Base-by-base conservation (phyloP, 352 stramenopile species). In the Peronosclerospora sorghi region DNA sequence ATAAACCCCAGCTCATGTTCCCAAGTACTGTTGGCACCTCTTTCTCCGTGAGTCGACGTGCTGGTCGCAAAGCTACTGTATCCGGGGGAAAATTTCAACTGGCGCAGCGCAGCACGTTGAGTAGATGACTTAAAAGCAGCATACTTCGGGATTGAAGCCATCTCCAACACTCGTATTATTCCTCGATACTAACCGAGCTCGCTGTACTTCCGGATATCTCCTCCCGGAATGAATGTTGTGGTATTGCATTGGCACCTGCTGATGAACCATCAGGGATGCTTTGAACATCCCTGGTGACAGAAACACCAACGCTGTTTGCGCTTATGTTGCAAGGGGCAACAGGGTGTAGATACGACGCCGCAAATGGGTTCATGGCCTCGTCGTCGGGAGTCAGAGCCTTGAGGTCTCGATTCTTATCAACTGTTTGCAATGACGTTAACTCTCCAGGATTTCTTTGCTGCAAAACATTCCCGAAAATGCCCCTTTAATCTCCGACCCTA, bases 91-190 rank as follows among this genome's bases (percentile, higher is more conserved):
- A n/a, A n/a, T n/a, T n/a, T n/a, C n/a, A 23, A 26, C 21, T 26
- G 21, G 12, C 47, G 53, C 12, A 52, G 45, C 2, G 57, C 36
- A 20, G 51, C 56, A 1, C 56, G 43, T 32, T 65, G 44, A 48
- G 58, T 36, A 18, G 69, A 74, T 5, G 73, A 65, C 55, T 78
- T 81, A 46, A 83, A 85, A 0, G 70, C 73, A 2, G 69, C 65
- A 49, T 85, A 85, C 26, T 84, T 75, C 2, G 74, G 74, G 38
- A 87, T 87, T 7, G 74, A 75, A 19, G 78, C 65, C 37, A 83
- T 68, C 4, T 85, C 73, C 20, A 87, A 29, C 74, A 87, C 42
- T 87, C 74, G 32, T 83, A 87, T n/a, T n/a, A n/a, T 21, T 82
- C 74, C 7, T 55, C 55, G 23, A 87, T 40, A 42, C n/a, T n/a